A percentile compares a stretch with the other conserved stretches of the same genome.
These are phyloP conservation scores for Platismatia glauca DNA, from an alignment of 495 filamentous ascomycete species.

Conservation along the genomic window DNA sequence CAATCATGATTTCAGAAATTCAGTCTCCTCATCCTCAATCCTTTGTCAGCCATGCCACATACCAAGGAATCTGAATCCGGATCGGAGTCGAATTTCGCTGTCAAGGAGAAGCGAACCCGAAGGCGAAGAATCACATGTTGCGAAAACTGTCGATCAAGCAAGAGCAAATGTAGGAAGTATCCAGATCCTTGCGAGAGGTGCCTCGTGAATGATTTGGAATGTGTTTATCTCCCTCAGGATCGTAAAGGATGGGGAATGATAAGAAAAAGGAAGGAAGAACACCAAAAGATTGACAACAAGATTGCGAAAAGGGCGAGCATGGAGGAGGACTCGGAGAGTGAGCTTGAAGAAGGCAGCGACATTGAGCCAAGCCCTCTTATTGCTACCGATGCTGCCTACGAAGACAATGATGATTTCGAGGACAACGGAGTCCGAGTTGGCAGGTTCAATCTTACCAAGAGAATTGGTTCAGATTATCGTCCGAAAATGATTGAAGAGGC, in stretches of 20 bases:
- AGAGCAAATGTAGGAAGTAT: background rate
- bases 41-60: background rate
- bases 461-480: conserved; percentile 49
- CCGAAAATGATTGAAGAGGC: conserved; percentile 61
- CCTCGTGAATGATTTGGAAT: background rate
- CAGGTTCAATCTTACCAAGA: conserved; percentile 61
- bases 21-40: background rate
- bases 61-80: background rate
- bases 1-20: background rate
- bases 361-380: conserved; percentile 35
- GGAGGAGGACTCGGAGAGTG: background rate
- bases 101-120: background rate
- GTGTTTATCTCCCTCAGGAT: background rate
- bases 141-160: conserved; percentile 22
- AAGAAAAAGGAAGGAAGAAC: background rate
- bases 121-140: conserved; percentile 33
- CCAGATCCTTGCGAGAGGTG: background rate
- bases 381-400: conserved; percentile 56
- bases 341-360: conserved; percentile 18
- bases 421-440: conserved; percentile 64
- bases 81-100: background rate
- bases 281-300: background rate
- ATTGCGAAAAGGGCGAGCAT: background rate
- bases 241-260: background rate
- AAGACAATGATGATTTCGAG: conserved; percentile 55